These are phyloP conservation scores for Zea luxurians DNA, from an alignment of 176 grass and related monocot genomes.

Conservation along the genomic window DNA sequence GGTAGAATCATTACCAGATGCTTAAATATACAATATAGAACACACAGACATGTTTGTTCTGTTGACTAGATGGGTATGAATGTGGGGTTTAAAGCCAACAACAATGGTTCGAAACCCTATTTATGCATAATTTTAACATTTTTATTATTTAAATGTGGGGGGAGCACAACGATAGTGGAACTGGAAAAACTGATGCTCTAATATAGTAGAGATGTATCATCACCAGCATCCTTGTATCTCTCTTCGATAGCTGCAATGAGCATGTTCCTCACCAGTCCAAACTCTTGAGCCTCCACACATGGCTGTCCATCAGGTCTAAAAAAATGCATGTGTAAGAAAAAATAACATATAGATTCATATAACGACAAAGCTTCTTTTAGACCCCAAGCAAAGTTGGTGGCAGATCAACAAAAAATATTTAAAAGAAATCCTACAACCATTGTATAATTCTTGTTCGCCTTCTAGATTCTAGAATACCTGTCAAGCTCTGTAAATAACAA, in stretches of 20 bases:
- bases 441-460: neutral
- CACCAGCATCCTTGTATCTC: slow-evolving; percentile 90
- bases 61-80: too few relatives aligned
- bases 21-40: too few relatives aligned
- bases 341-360: neutral
- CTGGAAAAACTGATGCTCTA: too few relatives aligned
- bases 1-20: neutral
- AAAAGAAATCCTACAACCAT: too few relatives aligned
- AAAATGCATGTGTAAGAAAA: slow-evolving; percentile 9
- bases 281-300: slow-evolving; percentile 68
- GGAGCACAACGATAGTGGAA: too few relatives aligned
- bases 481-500: slow-evolving; percentile 79
- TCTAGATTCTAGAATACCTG: slow-evolving; percentile 42
- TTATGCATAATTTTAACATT: too few relatives aligned
- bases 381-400: too few relatives aligned
- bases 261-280: slow-evolving; percentile 75
- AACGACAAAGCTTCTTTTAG: neutral
- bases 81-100: too few relatives aligned
- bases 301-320: slow-evolving; percentile 77
- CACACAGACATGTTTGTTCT: too few relatives aligned
- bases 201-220: neutral
- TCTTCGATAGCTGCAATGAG: slow-evolving; percentile 73
- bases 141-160: too few relatives aligned
- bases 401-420: too few relatives aligned
- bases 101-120: too few relatives aligned